phyloP scores from a whole-genome alignment of 805 yeast species.

The Lipomyces spencermartinsiae region DNA sequence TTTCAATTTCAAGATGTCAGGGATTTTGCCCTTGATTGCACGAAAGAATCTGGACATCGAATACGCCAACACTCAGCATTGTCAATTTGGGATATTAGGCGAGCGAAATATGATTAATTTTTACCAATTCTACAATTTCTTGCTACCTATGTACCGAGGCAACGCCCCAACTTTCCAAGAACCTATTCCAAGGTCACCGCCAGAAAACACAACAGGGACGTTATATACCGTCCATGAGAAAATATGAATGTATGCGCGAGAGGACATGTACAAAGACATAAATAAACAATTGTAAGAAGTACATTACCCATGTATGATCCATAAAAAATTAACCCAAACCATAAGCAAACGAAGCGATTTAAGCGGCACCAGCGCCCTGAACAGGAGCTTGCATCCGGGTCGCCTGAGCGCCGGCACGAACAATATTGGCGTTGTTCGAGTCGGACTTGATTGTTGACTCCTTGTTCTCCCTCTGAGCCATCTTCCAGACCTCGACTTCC shows the following conservation, averaged over 20 bases:
- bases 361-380: constrained; percentile 68
- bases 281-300: not conserved
- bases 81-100: too few species aligned
- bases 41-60: too few species aligned
- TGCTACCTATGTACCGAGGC: too few species aligned
- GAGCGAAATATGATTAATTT: too few species aligned
- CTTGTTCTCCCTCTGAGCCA: constrained; percentile 62
- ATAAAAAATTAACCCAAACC: not conserved
- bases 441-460: constrained; percentile 62
- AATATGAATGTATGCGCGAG: not conserved
- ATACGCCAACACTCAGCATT: too few species aligned
- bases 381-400: constrained; percentile 54
- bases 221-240: not conserved
- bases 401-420: constrained; percentile 67
- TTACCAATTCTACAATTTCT: too few species aligned
- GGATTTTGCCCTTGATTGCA: too few species aligned
- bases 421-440: constrained; percentile 60
- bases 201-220: not conserved
- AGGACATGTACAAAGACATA: not conserved
- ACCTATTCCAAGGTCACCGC: not conserved
- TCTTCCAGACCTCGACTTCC: constrained; percentile 81
- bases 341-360: constrained; percentile 18
- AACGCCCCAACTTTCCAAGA: too few species aligned
- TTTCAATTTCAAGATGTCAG: too few species aligned
- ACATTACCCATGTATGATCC: not conserved